Evolutionary conservation across 495 filamentous ascomycete genomes (phyloP), one percentile per base, ranked within the genome.

Genomic region (Talaromyces adpressus): DNA sequence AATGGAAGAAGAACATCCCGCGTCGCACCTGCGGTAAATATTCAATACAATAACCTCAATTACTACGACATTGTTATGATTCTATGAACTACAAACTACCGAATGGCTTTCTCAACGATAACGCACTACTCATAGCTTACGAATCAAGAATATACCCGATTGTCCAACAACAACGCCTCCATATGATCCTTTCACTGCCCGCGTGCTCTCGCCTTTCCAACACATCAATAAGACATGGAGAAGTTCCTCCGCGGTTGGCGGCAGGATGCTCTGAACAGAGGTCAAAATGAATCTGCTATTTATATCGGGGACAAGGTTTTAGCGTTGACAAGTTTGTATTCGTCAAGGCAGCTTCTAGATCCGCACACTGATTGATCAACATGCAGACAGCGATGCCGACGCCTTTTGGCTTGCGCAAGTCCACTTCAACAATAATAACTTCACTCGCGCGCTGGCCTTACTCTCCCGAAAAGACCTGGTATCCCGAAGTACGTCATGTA

Each of bases 231-330:
- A 30, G 32, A 34, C 52, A 98, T 98, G 94, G 91, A 98, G 82
- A 84, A 86, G 61, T 96, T 92, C 68, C 84, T 99, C 58, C 87
- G 91, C 64, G 87, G 87, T 66, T 99, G 94, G 94, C 83, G 92
- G 64, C 89, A 96, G 75, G 91, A 97, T 79, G 91, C 92, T 63
- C 75, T 93, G 65, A 91, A 93, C 73, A 96, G 94, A 71, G 89
- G 94, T 62, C 93, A 99, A 70, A 91, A 96, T 74, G 93, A 97
- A 56, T 87, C 94, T 9, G 95, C 95, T 59, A 92, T 97, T 70
- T 98, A 92, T 70, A 91, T 98, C 67, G 93, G 91, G 23, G 94
- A 99, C 80, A 98, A 99, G 81, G 82, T 98, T 64, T 81, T 97
- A 41, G 93, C 93, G 58, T 82, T 98, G 69, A 97, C 93, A 36